Base-by-base conservation (phyloP, 768 basidiomycete genomes). In the Boletus subparvulus region DNA sequence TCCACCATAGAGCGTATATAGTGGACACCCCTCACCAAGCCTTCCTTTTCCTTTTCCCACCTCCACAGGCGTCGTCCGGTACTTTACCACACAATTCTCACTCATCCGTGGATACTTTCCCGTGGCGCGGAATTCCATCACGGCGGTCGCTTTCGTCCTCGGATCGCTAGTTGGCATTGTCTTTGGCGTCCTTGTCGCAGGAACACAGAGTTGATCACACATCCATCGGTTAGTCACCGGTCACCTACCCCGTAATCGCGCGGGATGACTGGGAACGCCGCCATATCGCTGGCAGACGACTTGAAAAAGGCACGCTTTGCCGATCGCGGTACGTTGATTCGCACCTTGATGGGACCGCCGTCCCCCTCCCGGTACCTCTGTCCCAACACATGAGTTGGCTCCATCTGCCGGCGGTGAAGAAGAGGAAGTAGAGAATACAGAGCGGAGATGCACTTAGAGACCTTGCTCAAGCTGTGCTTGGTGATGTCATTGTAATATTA, bases 61-160 rank as follows among this genome's bases (percentile, higher is more conserved):
- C 14, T 43, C 9, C 16, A 9, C 6, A 86, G 84, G 83, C 16
- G 64, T 79, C 14, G 51, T 64, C 12, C 75, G 84, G n/a, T 86
- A 82, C 63, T 85, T 84, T 64, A 63, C 68, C 1, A 74, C 84
- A 4, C 84, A 86, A 62, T 63, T 67, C 1, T 77, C 80, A 8
- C 74, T 86, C 52, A 72, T 76, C 2, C 74, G 76, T 39, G 82
- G 83, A 10, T 62, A 74, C 45, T 86, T 83, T 61, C 83, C 84
- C 4, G 76, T 77, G n/a, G 80, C 83, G n/a, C 73, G 82, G 10
- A 45, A 77, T 17, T 74, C 77, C 4, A 67, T 77, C 9, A 74
- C 74, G 2, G 66, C 77, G n/a, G 68, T 85, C 11, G 69, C 77
- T 17, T 60, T 75, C 11, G 51, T 74, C 21, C 70, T 83, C 6